phyloP scores from a whole-genome alignment of 164 flowering plant genomes.

The Pachysandra terminalis region DNA sequence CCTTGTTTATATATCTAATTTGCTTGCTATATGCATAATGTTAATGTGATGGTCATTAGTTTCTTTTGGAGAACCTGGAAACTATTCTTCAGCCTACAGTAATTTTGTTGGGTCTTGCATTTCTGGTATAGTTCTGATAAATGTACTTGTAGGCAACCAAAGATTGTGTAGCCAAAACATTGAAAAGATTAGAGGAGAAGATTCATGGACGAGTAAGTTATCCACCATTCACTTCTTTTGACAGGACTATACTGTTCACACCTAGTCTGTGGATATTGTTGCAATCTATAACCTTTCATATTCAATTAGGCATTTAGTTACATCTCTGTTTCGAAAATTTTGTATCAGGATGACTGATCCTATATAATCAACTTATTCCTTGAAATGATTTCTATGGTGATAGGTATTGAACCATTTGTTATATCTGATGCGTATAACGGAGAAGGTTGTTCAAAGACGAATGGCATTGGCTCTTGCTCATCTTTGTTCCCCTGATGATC shows the following conservation, averaged over 20 bases:
- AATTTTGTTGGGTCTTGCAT: not conserved
- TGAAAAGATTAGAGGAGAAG: slow-evolving; percentile 96
- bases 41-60: not conserved
- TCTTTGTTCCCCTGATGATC: slow-evolving; percentile 87
- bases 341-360: no score
- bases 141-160: slow-evolving; percentile 67
- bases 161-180: slow-evolving; percentile 97
- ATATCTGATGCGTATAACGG: slow-evolving; percentile 72
- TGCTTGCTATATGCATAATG: not conserved
- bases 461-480: slow-evolving; percentile 97
- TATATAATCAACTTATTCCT: slow-evolving; percentile 1
- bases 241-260: not conserved
- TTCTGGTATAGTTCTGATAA: not conserved
- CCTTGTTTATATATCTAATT: no score
- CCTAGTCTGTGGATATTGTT: not conserved
- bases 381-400: slow-evolving; percentile 9
- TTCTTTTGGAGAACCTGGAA: not conserved
- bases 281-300: not conserved
- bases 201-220: slow-evolving; percentile 78
- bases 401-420: slow-evolving; percentile 82
- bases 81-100: not conserved
- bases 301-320: not conserved
- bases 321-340: not conserved
- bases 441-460: slow-evolving; percentile 69
- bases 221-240: not conserved